phyloP scores from a whole-genome alignment of 1,139 yeast species.

The Blastobotrys aristatus region DNA sequence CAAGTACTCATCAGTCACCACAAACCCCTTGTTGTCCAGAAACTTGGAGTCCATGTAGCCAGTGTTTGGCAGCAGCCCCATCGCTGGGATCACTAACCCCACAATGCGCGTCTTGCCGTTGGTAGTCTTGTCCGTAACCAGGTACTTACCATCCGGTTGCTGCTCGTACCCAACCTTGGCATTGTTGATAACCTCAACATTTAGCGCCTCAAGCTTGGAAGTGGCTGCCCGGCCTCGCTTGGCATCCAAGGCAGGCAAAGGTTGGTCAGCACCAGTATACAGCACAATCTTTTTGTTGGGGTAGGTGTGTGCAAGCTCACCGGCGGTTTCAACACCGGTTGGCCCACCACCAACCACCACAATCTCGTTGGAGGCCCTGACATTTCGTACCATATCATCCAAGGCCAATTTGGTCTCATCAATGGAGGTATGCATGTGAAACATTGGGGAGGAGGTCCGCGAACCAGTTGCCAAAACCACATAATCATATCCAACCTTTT shows the following conservation, averaged over 20 bases:
- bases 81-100: slow-evolving; percentile 22
- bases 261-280: slow-evolving; percentile 23
- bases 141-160: slow-evolving; percentile 17
- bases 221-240: neutral
- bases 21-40: slow-evolving; percentile 19
- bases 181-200: neutral
- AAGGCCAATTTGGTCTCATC: slow-evolving; percentile 72
- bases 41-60: slow-evolving; percentile 21
- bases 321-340: slow-evolving; percentile 87
- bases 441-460: slow-evolving; percentile 58
- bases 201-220: neutral
- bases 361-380: slow-evolving; percentile 66
- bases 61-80: slow-evolving; percentile 27
- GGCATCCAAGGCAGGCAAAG: slow-evolving; percentile 21
- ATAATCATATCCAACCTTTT: slow-evolving; percentile 54
- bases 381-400: slow-evolving; percentile 67
- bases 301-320: slow-evolving; percentile 42
- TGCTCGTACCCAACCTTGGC: neutral
- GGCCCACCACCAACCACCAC: slow-evolving; percentile 93
- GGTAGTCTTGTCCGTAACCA: neutral
- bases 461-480: slow-evolving; percentile 83
- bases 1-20: slow-evolving; percentile 21
- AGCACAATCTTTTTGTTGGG: slow-evolving; percentile 23
- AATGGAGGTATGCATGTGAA: slow-evolving; percentile 61
- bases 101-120: neutral